These are phyloP conservation scores for Elasticomyces elasticus DNA, from an alignment of 495 filamentous ascomycete species.

Conservation along the genomic window DNA sequence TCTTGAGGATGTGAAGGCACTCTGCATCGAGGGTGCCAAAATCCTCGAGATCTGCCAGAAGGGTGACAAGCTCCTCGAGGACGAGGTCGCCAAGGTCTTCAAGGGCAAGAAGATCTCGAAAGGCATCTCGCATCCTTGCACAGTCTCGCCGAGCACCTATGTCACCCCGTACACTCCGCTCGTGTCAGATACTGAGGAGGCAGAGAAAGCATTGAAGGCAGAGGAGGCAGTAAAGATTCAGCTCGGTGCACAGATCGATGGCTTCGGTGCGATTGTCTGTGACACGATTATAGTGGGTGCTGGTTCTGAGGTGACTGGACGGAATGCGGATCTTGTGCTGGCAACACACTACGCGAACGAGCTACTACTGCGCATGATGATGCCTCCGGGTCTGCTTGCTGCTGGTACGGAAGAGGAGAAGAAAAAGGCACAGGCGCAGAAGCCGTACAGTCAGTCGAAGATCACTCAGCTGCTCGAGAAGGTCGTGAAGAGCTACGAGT, in stretches of 20 bases:
- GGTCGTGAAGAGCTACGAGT: conserved; percentile 80
- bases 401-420: conserved; percentile 86
- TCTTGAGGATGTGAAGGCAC: conserved; percentile 65
- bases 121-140: conserved; percentile 89
- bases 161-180: conserved; percentile 96
- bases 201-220: conserved; percentile 62
- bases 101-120: conserved; percentile 94
- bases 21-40: conserved; percentile 73
- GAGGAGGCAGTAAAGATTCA: conserved; percentile 91
- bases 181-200: conserved; percentile 73
- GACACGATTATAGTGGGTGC: conserved; percentile 69
- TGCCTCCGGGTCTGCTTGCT: conserved; percentile 76
- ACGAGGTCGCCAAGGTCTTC: conserved; percentile 91
- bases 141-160: conserved; percentile 85
- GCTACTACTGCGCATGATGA: conserved; percentile 78
- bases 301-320: conserved; percentile 53
- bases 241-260: conserved; percentile 95
- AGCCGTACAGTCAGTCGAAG: conserved; percentile 67
- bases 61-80: conserved; percentile 88
- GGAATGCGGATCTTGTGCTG: conserved; percentile 74
- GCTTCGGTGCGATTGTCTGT: conserved; percentile 92
- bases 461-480: conserved; percentile 84
- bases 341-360: conserved; percentile 95
- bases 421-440: conserved; percentile 68
- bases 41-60: conserved; percentile 87